A percentile compares a stretch with the other conserved stretches of the same genome.
phyloP scores from a whole-genome alignment of 495 filamentous ascomycete species.

The Penicillium steckii region DNA sequence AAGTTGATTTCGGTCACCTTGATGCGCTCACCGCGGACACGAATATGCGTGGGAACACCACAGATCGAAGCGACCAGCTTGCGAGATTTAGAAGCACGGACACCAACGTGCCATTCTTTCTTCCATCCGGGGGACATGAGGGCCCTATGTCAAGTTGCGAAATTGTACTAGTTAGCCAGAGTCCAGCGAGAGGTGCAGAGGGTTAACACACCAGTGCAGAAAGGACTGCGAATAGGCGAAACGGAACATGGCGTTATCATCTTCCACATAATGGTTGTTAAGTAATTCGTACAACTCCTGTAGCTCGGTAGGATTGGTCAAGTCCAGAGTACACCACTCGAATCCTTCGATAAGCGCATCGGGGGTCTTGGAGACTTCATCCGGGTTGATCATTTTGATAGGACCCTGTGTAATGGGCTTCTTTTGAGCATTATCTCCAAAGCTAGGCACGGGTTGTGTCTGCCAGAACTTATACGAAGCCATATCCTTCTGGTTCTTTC shows the following conservation, averaged over 20 bases:
- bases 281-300: conserved; percentile 86
- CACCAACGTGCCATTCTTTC: conserved; percentile 93
- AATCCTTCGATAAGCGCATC: conserved; percentile 70
- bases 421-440: conserved; percentile 52
- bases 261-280: conserved; percentile 92
- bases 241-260: conserved; percentile 92
- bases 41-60: conserved; percentile 78
- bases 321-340: conserved; percentile 90
- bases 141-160: conserved; percentile 61
- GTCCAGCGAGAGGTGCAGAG: not conserved
- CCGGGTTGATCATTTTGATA: conserved; percentile 70
- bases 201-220: conserved; percentile 69
- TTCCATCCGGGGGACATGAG: conserved; percentile 93
- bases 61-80: conserved; percentile 95
- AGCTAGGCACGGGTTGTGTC: conserved; percentile 90
- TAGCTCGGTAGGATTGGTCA: conserved; percentile 76
- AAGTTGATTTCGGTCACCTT: conserved; percentile 93
- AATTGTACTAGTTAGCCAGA: conserved; percentile 2
- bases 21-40: conserved; percentile 72
- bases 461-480: conserved; percentile 97
- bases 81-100: conserved; percentile 71
- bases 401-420: conserved; percentile 52
- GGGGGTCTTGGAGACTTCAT: conserved; percentile 69
- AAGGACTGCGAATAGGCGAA: conserved; percentile 92
- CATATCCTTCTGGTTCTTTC: conserved; percentile 94